phyloP scores from a whole-genome alignment of 108 stramenopile species.

The Epipyxis sp. region DNA sequence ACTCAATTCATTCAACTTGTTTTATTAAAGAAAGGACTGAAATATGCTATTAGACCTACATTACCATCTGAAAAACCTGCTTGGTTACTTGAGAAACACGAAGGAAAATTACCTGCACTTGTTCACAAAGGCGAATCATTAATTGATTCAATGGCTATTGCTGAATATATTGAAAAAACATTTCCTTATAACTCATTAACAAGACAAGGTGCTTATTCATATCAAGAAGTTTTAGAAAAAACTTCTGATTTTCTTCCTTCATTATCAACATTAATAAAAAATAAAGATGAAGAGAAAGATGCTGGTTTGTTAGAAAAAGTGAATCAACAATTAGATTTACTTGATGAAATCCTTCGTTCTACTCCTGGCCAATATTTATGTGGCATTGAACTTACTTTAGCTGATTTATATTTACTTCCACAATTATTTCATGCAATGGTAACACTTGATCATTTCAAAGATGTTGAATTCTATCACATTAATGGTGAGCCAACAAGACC shows the following conservation, averaged over 20 bases:
- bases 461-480: background rate
- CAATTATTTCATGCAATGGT: slow-evolving; percentile 4
- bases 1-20: slow-evolving; percentile 18
- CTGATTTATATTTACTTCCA: slow-evolving; percentile 11
- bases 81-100: background rate
- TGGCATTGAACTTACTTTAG: slow-evolving; percentile 13
- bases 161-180: slow-evolving; percentile 21
- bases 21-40: background rate
- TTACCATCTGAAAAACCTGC: background rate
- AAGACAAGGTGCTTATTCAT: slow-evolving; percentile 4
- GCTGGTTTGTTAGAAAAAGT: background rate
- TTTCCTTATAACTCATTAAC: background rate
- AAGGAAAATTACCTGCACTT: slow-evolving; percentile 7
- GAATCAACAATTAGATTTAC: background rate
- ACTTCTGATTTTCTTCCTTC: background rate
- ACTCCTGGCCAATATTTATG: slow-evolving; percentile 20
- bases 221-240: slow-evolving; percentile 22
- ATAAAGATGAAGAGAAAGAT: background rate
- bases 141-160: background rate
- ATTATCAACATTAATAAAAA: background rate
- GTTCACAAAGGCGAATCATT: background rate
- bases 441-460: slow-evolving; percentile 6
- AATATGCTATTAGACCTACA: slow-evolving; percentile 1
- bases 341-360: slow-evolving; percentile 17
- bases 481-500: background rate